These are phyloP conservation scores for Termitomyces sp. DNA, from an alignment of 768 basidiomycete species.

Conservation along the genomic window DNA sequence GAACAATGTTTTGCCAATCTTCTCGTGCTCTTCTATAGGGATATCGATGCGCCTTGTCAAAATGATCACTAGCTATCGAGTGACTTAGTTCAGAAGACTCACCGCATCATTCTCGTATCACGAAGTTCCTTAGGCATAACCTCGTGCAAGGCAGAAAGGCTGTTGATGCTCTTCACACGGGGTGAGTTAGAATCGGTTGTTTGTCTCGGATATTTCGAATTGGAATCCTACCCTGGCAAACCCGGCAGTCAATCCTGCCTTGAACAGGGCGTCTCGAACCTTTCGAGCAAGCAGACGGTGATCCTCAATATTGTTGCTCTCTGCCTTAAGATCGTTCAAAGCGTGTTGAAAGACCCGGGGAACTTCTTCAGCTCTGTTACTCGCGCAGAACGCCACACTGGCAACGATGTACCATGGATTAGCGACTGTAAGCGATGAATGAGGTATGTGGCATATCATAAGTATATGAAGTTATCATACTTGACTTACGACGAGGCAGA, in stretches of 20 bases:
- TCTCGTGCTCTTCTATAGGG: constrained; percentile 34
- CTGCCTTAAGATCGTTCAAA: constrained; percentile 37
- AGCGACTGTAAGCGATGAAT: constrained; percentile 1
- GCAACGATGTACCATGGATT: constrained; percentile 62
- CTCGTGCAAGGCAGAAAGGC: constrained; percentile 45
- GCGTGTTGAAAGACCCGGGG: constrained; percentile 51
- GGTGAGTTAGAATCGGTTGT: too few species aligned
- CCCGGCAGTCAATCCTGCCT: constrained; percentile 55
- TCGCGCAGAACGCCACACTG: constrained; percentile 52
- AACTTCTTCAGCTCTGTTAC: constrained; percentile 57
- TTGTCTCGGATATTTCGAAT: not conserved
- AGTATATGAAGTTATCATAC: not conserved
- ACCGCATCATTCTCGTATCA: constrained; percentile 45
- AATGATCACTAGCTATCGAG: too few species aligned
- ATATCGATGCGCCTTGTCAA: too few species aligned
- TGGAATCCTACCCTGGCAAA: constrained; percentile 48
- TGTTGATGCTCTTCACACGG: constrained; percentile 49
- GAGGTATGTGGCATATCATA: too few species aligned
- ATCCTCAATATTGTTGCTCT: constrained; percentile 27
- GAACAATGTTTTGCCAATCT: constrained; percentile 42
- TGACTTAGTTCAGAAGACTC: not conserved
- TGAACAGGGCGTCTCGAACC: constrained; percentile 58
- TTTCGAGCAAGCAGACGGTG: constrained; percentile 44
- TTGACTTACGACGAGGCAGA: constrained; percentile 11
- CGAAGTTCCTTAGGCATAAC: constrained; percentile 50